Base-by-base conservation (phyloP, 495 filamentous ascomycete genomes). In the Penicillium bovifimosum region DNA sequence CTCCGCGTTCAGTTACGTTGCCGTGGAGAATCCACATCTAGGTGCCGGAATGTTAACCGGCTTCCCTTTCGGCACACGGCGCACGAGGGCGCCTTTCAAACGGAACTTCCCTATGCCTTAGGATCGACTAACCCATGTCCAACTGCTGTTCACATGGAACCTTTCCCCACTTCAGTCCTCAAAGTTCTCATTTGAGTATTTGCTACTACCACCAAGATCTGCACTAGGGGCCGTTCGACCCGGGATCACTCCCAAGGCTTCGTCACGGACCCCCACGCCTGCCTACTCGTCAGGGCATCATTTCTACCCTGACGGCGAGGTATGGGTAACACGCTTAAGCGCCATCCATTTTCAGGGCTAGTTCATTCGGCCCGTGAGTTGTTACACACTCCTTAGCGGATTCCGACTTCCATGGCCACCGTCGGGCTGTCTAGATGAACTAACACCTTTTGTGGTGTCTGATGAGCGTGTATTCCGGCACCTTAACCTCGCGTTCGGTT, bases 121-220 rank as follows among this genome's bases (percentile, higher is more conserved):
- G 79, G 77, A 79, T 81, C 78, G 77, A 81, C 79, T 83, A 77
- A 84, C 77, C 74, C 76, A 76, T 80, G 80, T 81, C 76, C 76
- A 83, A 83, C 77, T 80, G 76, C 78, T 83, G 75, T 83, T 84
- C 73, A 80, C 77, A 81, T 74, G 72, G 76, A 84, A 83, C 81
- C 76, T 82, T 84, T 83, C 78, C 76, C 77, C 76, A 83, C 79
- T 82, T 84, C 77, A 81, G 79, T 83, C 79, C 75, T 83, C 79
- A 80, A 83, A 83, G 77, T 81, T 84, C 77, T 82, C 74, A 83
- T 84, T 84, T 81, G 80, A 83, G 75, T 84, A 84, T 84, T 84
- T 85, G 77, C 79, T 84, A 85, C 77, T 84, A 80, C 78, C 73
- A 85, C 80, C 79, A 83, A 84, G 80, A 84, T 80, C 81, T 83